phyloP scores from a whole-genome alignment of 1,284 basidiomycete genomes.

The Moesziomyces globuligerus region DNA sequence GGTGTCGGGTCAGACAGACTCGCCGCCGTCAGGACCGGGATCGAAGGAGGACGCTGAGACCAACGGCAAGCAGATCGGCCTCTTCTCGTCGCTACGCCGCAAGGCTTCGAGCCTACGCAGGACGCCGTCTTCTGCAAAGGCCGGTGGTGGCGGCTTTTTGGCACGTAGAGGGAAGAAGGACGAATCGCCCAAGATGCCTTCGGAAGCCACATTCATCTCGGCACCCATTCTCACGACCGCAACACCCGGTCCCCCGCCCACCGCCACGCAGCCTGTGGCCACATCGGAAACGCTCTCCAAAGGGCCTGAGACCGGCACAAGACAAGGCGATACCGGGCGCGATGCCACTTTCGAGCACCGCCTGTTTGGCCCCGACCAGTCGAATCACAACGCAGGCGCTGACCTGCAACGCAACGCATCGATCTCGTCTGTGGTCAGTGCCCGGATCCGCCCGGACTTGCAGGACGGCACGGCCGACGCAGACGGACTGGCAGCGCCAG shows the following conservation, averaged over 20 bases:
- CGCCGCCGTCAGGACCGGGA: not conserved
- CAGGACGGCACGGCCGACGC: slow-evolving; percentile 43
- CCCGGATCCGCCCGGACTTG: slow-evolving; percentile 27
- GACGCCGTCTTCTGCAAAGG: slow-evolving; percentile 28
- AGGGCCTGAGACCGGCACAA: not conserved
- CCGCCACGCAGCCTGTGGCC: slow-evolving; percentile 16
- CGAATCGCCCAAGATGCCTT: slow-evolving; percentile 29
- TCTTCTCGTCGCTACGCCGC: slow-evolving; percentile 53
- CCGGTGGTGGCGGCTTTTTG: slow-evolving; percentile 25
- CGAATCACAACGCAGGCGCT: slow-evolving; percentile 2
- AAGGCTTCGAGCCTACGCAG: slow-evolving; percentile 45
- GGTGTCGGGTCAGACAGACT: no score
- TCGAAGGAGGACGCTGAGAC: slow-evolving; percentile 12
- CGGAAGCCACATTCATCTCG: slow-evolving; percentile 38
- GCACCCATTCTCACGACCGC: slow-evolving; percentile 29
- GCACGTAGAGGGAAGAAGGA: slow-evolving; percentile 18
- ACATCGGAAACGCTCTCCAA: slow-evolving; percentile 10
- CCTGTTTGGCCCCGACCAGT: slow-evolving; percentile 10
- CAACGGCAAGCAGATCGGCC: slow-evolving; percentile 26
- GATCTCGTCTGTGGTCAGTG: slow-evolving; percentile 33
- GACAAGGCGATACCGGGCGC: not conserved
- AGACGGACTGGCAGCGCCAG: slow-evolving; percentile 11
- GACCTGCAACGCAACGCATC: slow-evolving; percentile 36
- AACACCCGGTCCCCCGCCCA: slow-evolving; percentile 15
- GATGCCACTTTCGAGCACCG: slow-evolving; percentile 35